These are phyloP conservation scores for Hemileccinum rubropunctum DNA, from an alignment of 768 basidiomycete genomes.

Conservation along the genomic window DNA sequence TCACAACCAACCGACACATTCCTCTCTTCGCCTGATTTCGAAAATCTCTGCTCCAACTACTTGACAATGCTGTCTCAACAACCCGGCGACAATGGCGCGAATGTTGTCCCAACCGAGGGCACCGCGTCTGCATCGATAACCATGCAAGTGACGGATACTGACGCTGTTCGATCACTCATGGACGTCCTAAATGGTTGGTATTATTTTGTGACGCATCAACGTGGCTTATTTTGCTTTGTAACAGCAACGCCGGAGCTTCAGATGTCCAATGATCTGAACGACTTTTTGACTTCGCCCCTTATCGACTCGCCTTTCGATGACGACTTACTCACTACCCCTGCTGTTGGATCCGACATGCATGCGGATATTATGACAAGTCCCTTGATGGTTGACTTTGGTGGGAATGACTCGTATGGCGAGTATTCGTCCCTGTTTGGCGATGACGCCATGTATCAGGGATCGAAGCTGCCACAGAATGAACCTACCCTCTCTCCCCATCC, in stretches of 20 bases:
- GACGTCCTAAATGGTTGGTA: constrained; percentile 39
- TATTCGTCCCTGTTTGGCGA: constrained; percentile 33
- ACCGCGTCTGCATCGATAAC: constrained; percentile 24
- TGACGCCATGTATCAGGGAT: constrained; percentile 12
- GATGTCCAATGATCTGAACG: constrained; percentile 36
- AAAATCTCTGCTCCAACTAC: constrained; percentile 56
- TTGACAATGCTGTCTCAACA: constrained; percentile 63
- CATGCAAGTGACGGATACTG: constrained; percentile 21
- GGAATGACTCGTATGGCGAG: constrained; percentile 31
- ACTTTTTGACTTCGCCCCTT: constrained; percentile 46
- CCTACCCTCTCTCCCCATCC: constrained; percentile 8
- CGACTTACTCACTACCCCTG: constrained; percentile 43
- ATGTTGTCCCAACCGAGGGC: constrained; percentile 31
- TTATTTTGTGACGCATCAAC: neutral
- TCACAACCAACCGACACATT: constrained; percentile 25
- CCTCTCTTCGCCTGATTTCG: constrained; percentile 36
- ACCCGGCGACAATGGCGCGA: constrained; percentile 38
- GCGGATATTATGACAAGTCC: constrained; percentile 44
- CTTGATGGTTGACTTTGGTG: constrained; percentile 33
- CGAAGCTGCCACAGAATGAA: constrained; percentile 14
- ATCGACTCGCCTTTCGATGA: constrained; percentile 48
- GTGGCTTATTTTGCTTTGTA: neutral
- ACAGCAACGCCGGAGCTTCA: constrained; percentile 40
- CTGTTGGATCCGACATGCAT: constrained; percentile 34
- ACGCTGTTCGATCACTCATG: constrained; percentile 38